Evolutionary conservation across 805 yeast genomes (phyloP).

Genomic region (Pichia occidentalis): DNA sequence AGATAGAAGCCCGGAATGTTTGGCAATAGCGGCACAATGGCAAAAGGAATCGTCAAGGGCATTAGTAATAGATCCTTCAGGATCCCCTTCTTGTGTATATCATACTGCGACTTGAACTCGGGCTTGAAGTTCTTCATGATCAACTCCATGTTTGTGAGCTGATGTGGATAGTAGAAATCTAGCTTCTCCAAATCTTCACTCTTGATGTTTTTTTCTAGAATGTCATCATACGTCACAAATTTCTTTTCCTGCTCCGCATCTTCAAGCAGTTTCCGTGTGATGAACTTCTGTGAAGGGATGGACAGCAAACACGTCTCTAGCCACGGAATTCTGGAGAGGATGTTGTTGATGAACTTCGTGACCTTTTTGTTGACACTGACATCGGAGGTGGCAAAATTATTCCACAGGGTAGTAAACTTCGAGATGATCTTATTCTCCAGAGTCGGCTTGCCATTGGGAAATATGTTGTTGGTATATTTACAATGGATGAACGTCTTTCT

Average conservation of each 20-base stretch:
- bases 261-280: constrained; percentile 43
- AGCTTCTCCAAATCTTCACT: constrained; percentile 30
- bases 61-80: constrained; percentile 49
- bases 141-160: constrained; percentile 25
- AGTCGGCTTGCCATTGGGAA: constrained; percentile 28
- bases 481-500: constrained; percentile 59
- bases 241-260: constrained; percentile 17
- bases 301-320: constrained; percentile 69
- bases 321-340: constrained; percentile 66
- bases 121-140: constrained; percentile 35
- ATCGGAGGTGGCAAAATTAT: constrained; percentile 48
- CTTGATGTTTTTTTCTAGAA: constrained; percentile 12
- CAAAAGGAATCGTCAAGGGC: constrained; percentile 77
- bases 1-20: constrained; percentile 89
- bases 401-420: constrained; percentile 58
- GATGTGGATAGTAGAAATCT: constrained; percentile 47
- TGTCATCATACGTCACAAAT: constrained; percentile 8
- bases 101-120: constrained; percentile 39
- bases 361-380: constrained; percentile 51
- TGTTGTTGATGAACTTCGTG: constrained; percentile 43
- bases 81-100: constrained; percentile 52
- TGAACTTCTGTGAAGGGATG: constrained; percentile 61
- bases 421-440: constrained; percentile 37
- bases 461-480: constrained; percentile 41
- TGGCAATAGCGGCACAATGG: constrained; percentile 78